Evolutionary conservation across 148 eudicot genomes (phyloP), one percentile per base, ranked within the genome.

Genomic region (Spergularia marina): DNA sequence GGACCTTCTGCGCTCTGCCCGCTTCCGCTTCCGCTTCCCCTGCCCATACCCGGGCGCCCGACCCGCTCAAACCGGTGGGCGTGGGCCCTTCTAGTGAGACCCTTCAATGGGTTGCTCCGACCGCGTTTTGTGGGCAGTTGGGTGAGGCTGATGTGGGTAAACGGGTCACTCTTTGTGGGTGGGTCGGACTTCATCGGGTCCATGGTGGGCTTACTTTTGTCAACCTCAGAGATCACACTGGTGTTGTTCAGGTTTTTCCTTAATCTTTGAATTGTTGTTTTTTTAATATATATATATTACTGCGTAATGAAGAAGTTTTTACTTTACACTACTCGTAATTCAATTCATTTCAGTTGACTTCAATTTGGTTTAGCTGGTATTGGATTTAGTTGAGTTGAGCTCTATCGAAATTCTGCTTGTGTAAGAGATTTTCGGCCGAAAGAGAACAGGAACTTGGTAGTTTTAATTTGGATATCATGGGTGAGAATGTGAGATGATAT

Each of bases 131-230:
- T 64, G 98, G 98, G 14, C 71, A 90, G 51, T 84, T 94, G 85
- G 81, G 87, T 2, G 89, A 87, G 76, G 56, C 58, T 55, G 89
- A 94, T 79, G 93, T 89, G 36, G 98, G 96, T 52, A 84, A 78
- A 77, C 82, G 91, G 83, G 97, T 94, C 65, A 84, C 85, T 72
- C 87, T 91, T 13, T 94, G 98, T 65, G 98, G 98, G 61, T 91
- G 98, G 98, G 97, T 94, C 59, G 98, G 93, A 6, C 88, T 90
- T 61, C 97, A 90, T 55, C 86, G 98, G 70, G 79, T 89, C 30
- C 97, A 94, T 71, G 91, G 91, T 15, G 91, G 96, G 1, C 89
- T 94, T 40, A 90, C 96, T 64, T 94, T 94, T 75, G 66, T 94
- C 36, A 90, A 67, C 76, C 89, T 94, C n/a, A 77, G 98, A 65